Percentiles rank a stretch among this genome's conserved stretches.
These are phyloP conservation scores for Lophium mytilinum DNA, from an alignment of 495 filamentous ascomycete genomes.

Conservation along the genomic window DNA sequence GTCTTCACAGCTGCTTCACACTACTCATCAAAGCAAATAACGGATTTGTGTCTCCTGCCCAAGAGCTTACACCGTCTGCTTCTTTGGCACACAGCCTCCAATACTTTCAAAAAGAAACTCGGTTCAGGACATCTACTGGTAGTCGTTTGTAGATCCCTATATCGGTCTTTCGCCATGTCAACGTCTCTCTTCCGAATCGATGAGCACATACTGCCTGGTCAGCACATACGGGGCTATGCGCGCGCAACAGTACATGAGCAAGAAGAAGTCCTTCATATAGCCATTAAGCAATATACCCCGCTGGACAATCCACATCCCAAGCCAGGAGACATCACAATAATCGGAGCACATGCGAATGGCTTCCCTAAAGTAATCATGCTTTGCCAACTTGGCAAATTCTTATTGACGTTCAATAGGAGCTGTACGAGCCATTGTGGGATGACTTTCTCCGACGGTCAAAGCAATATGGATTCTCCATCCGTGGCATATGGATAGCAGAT, in stretches of 20 bases:
- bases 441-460: conserved; percentile 31
- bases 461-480: conserved; percentile 29
- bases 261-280: conserved; percentile 35
- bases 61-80: too few species aligned
- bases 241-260: conserved; percentile 29
- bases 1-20: too few species aligned
- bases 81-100: too few species aligned
- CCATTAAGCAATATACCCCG: conserved; percentile 42
- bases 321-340: conserved; percentile 37
- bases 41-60: too few species aligned
- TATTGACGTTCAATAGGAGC: conserved; percentile 27
- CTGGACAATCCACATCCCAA: conserved; percentile 22
- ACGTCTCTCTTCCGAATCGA: conserved; percentile 27
- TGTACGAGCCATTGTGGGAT: conserved; percentile 43
- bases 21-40: too few species aligned
- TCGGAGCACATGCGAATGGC: conserved; percentile 41
- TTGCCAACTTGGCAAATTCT: not conserved
- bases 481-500: conserved; percentile 40
- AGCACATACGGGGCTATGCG: conserved; percentile 35
- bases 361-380: conserved; percentile 35
- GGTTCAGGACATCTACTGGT: too few species aligned
- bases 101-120: too few species aligned
- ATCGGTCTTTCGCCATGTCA: conserved; percentile 20
- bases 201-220: conserved; percentile 31
- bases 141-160: too few species aligned